Percentiles rank a stretch among this genome's conserved stretches.
These are phyloP conservation scores for Entomortierella parvispora DNA, from an alignment of 192 early-diverging fungal species.

Conservation along the genomic window DNA sequence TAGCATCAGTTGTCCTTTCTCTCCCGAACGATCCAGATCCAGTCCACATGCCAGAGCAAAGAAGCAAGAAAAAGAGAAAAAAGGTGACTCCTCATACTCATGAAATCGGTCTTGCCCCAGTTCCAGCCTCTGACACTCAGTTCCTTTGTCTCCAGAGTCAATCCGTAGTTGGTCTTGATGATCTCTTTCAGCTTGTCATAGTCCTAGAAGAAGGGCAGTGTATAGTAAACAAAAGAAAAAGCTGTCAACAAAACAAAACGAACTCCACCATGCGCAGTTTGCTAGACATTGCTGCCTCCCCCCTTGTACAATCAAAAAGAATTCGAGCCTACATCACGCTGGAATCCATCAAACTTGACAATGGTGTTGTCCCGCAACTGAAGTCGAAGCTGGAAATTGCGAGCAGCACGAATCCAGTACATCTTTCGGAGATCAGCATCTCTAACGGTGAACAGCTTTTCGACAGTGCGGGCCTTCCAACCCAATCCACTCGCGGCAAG, in stretches of 20 bases:
- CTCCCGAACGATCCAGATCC: no score
- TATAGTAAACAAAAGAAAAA: slow-evolving; percentile 2
- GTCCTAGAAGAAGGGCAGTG: slow-evolving; percentile 62
- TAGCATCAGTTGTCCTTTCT: no score
- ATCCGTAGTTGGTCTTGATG: slow-evolving; percentile 75
- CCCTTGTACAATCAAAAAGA: not conserved
- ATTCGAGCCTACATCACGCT: slow-evolving; percentile 65
- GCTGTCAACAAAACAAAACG: not conserved
- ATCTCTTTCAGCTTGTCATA: slow-evolving; percentile 83
- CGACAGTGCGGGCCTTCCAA: slow-evolving; percentile 72
- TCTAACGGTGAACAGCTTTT: slow-evolving; percentile 64
- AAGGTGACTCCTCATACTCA: slow-evolving; percentile 62
- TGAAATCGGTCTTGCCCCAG: slow-evolving; percentile 93
- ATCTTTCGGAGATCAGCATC: slow-evolving; percentile 76
- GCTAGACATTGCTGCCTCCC: not conserved
- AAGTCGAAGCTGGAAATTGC: slow-evolving; percentile 86
- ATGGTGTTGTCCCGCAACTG: slow-evolving; percentile 76
- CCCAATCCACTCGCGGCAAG: slow-evolving; percentile 72
- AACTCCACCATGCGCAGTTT: no score
- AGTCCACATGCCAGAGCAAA: no score
- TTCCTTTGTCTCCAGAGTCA: slow-evolving; percentile 84
- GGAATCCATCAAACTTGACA: slow-evolving; percentile 92
- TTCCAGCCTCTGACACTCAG: slow-evolving; percentile 94
- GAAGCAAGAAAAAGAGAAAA: not conserved
- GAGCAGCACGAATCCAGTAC: slow-evolving; percentile 85